These are phyloP conservation scores for Atalantia buxifolia DNA, from an alignment of 345 rosid genomes.

Conservation along the genomic window DNA sequence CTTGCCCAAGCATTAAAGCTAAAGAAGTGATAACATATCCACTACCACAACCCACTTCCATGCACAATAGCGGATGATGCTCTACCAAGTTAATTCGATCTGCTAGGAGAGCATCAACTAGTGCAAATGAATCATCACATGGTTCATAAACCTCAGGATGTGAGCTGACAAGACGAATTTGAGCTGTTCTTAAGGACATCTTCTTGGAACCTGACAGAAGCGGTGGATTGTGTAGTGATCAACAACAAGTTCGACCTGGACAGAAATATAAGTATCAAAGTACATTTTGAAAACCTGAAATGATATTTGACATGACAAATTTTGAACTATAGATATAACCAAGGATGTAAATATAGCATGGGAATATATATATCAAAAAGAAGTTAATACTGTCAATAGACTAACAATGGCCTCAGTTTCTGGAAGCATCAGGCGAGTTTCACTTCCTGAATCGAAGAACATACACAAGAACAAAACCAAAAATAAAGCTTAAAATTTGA, in stretches of 20 bases:
- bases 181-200: slow-evolving; percentile 55
- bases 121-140: slow-evolving; percentile 89
- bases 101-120: slow-evolving; percentile 83
- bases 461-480: background rate
- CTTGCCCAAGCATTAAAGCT: slow-evolving; percentile 59
- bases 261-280: background rate
- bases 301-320: background rate
- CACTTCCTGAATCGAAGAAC: background rate
- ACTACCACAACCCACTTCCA: slow-evolving; percentile 87
- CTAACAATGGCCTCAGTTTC: background rate
- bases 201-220: slow-evolving; percentile 8
- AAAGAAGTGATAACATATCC: slow-evolving; percentile 85
- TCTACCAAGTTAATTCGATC: slow-evolving; percentile 53
- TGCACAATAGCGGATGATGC: slow-evolving; percentile 57
- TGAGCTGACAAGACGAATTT: slow-evolving; percentile 72
- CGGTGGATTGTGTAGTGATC: background rate
- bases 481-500: background rate
- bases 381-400: background rate
- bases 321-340: background rate
- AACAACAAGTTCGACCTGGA: background rate
- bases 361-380: background rate
- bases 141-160: slow-evolving; percentile 91
- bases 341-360: background rate
- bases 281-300: background rate
- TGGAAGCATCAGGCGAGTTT: background rate